These are phyloP conservation scores for Penicillium simplicissimum DNA, from an alignment of 495 filamentous ascomycete genomes.

Conservation along the genomic window DNA sequence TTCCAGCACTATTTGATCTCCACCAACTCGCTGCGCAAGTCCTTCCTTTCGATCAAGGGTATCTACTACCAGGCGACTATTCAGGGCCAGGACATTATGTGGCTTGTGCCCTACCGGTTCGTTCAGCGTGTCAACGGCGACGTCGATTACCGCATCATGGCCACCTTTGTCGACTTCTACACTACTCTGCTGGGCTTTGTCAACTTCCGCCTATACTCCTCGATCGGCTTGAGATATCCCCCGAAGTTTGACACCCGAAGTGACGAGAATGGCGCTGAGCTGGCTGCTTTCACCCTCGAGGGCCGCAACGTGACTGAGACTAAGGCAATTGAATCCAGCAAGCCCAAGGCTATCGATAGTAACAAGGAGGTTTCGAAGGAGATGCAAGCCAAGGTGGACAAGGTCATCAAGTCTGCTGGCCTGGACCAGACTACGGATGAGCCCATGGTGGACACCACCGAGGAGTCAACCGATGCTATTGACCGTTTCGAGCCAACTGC, in stretches of 20 bases:
- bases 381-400: constrained; percentile 57
- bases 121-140: constrained; percentile 90
- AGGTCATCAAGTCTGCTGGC: constrained; percentile 48
- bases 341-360: constrained; percentile 42
- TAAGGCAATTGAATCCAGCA: constrained; percentile 56
- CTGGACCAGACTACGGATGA: constrained; percentile 46
- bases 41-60: constrained; percentile 97
- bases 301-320: constrained; percentile 59
- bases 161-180: constrained; percentile 98
- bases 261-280: constrained; percentile 85
- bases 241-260: constrained; percentile 86
- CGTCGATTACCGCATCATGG: constrained; percentile 98
- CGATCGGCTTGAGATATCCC: constrained; percentile 87
- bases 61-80: constrained; percentile 99
- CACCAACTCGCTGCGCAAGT: constrained; percentile 86
- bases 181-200: constrained; percentile 93
- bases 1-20: constrained; percentile 97
- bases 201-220: constrained; percentile 91
- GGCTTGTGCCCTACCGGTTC: constrained; percentile 96
- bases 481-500: constrained; percentile 85
- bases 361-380: constrained; percentile 50
- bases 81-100: constrained; percentile 95
- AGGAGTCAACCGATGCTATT: constrained; percentile 64
- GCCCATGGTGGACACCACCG: constrained; percentile 41
- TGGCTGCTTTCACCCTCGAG: constrained; percentile 89